phyloP scores from a whole-genome alignment of 176 grass and related monocot species.

The Musa itinerans region DNA sequence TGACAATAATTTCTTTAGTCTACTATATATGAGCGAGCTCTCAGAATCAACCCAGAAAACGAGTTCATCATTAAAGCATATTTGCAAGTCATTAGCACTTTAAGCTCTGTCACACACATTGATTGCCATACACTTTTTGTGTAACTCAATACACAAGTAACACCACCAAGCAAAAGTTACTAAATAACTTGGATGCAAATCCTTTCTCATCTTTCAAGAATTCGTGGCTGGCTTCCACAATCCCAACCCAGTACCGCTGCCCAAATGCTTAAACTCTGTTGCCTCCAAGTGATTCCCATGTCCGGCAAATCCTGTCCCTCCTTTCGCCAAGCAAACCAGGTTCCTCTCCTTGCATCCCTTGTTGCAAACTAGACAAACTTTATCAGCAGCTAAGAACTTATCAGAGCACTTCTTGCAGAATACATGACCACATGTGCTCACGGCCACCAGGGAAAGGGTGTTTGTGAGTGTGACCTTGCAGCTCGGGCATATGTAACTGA shows the following conservation, averaged over 20 bases:
- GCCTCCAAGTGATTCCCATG: conserved; percentile 67
- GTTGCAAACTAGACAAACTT: conserved; percentile 63
- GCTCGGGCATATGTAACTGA: conserved; percentile 86
- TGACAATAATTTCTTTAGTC: no score
- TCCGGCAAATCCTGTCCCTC: conserved; percentile 79
- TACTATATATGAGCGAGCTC: no score
- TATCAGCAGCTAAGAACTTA: conserved; percentile 75
- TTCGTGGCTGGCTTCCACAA: conserved; percentile 72
- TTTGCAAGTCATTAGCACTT: no score
- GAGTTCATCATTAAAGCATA: no score
- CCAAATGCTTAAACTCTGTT: conserved; percentile 82
- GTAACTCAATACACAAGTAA: neutral
- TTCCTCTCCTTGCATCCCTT: conserved; percentile 79
- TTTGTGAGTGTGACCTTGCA: conserved; percentile 93
- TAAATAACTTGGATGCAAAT: neutral
- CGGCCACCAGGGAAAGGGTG: conserved; percentile 49
- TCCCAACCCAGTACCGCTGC: conserved; percentile 84
- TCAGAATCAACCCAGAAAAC: no score
- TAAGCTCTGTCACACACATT: no score
- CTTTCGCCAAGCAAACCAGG: conserved; percentile 77
- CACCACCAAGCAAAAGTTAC: neutral
- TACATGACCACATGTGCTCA: conserved; percentile 88
- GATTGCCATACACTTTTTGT: neutral
- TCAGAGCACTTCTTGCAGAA: conserved; percentile 95
- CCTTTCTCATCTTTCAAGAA: neutral